phyloP scores from a whole-genome alignment of 2,329 filamentous ascomycete genomes.

The Microdochium trichocladiopsis region DNA sequence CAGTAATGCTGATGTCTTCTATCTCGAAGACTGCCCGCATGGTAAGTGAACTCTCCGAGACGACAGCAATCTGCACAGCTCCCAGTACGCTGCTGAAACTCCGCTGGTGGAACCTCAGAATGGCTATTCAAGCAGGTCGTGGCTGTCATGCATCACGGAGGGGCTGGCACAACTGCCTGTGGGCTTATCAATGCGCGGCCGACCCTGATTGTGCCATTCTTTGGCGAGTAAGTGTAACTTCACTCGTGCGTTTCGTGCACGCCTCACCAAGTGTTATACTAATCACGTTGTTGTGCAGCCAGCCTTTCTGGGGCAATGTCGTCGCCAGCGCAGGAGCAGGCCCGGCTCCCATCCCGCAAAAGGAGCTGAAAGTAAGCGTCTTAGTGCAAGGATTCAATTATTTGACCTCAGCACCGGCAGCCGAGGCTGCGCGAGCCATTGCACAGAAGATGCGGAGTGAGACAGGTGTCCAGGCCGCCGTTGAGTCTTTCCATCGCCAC shows the following conservation, averaged over 20 bases:
- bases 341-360: slow-evolving; percentile 24
- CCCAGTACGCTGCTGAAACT: background rate
- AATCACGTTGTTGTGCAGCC: slow-evolving; percentile 7
- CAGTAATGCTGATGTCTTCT: slow-evolving; percentile 26
- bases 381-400: slow-evolving; percentile 25
- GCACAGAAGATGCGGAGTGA: slow-evolving; percentile 25
- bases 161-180: slow-evolving; percentile 50
- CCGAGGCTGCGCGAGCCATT: slow-evolving; percentile 21
- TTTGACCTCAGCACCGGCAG: slow-evolving; percentile 18
- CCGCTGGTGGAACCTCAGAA: slow-evolving; percentile 12
- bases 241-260: background rate
- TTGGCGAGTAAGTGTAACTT: slow-evolving; percentile 22
- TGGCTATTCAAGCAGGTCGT: slow-evolving; percentile 51
- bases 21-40: slow-evolving; percentile 47
- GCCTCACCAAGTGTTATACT: background rate
- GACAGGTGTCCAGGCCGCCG: slow-evolving; percentile 26
- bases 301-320: slow-evolving; percentile 35
- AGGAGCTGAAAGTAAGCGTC: slow-evolving; percentile 21
- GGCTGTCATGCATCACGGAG: slow-evolving; percentile 51
- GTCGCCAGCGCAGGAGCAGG: slow-evolving; percentile 29
- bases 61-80: background rate
- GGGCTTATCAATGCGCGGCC: slow-evolving; percentile 43
- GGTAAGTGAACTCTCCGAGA: slow-evolving; percentile 1
- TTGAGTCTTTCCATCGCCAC: slow-evolving; percentile 27
- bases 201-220: slow-evolving; percentile 47